Conservation (phyloP, 306 rosid genomes). For the Pterocarpus macrocarpus region DNA sequence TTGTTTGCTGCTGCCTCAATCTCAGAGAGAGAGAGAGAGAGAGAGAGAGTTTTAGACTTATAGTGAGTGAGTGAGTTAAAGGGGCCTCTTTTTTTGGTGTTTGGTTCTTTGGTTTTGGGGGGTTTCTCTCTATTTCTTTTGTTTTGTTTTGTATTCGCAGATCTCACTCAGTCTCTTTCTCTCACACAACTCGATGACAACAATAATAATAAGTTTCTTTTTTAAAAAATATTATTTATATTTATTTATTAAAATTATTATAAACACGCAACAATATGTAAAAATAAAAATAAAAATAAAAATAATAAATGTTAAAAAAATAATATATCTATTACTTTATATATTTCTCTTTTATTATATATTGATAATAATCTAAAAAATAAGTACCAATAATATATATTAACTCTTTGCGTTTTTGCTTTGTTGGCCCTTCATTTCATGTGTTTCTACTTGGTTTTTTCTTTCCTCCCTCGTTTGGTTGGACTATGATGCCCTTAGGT, state of each 20-base stretch:
- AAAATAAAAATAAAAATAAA: too few species aligned
- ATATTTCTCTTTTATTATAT: too few species aligned
- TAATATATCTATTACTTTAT: too few species aligned
- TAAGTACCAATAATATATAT: too few species aligned
- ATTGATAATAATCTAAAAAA: too few species aligned
- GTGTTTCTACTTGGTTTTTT: slow-evolving; percentile 44
- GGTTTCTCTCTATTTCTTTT: not conserved
- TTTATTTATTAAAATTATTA: too few species aligned
- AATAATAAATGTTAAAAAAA: too few species aligned
- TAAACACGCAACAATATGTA: too few species aligned
- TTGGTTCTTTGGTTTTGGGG: not conserved
- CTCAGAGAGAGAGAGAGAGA: not conserved
- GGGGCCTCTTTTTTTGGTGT: not conserved
- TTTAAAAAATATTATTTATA: too few species aligned
- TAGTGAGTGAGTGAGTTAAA: not conserved
- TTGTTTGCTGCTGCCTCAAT: not conserved
- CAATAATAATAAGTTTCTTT: slow-evolving; percentile 62
- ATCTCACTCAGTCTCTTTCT: slow-evolving; percentile 63
- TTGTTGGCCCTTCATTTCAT: slow-evolving; percentile 61
- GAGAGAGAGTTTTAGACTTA: not conserved
- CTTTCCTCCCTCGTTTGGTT: not conserved
- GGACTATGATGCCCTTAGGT: slow-evolving; percentile 57
- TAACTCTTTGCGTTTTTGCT: too few species aligned
- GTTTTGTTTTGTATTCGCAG: slow-evolving; percentile 50
- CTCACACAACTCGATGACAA: slow-evolving; percentile 61